A percentile compares a stretch with the other conserved stretches of the same genome.
Evolutionary conservation across 345 rosid species (phyloP).

Genomic region (Passiflora organensis): DNA sequence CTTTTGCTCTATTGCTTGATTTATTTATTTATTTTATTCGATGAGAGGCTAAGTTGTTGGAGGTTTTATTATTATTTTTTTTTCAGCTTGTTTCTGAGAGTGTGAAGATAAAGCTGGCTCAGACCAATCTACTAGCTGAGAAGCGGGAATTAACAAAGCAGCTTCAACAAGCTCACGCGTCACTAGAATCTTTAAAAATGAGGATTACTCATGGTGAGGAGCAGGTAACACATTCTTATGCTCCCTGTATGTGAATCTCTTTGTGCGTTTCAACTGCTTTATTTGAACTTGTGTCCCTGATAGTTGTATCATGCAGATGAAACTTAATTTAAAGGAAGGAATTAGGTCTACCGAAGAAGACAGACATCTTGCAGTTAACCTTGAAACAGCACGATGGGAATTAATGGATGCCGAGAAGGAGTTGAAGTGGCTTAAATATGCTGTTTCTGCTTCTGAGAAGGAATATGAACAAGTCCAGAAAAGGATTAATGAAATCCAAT

Average conservation of each 20-base stretch:
- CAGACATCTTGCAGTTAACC: slow-evolving; percentile 49
- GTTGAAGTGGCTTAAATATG: slow-evolving; percentile 74
- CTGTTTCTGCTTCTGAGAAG: slow-evolving; percentile 65
- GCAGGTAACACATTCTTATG: slow-evolving; percentile 42
- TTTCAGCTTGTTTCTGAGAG: slow-evolving; percentile 99
- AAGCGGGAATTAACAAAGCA: slow-evolving; percentile 68
- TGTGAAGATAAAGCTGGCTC: slow-evolving; percentile 80
- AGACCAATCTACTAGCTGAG: slow-evolving; percentile 60
- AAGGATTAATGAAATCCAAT: slow-evolving; percentile 45
- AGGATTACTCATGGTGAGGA: slow-evolving; percentile 67
- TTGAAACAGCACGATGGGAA: slow-evolving; percentile 73
- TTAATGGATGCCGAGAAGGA: slow-evolving; percentile 83
- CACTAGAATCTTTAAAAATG: slow-evolving; percentile 52
- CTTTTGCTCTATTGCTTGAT: slow-evolving; percentile 1
- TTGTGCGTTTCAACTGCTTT: background rate
- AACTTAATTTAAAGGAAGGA: slow-evolving; percentile 58
- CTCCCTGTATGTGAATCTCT: background rate
- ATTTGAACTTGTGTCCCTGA: background rate
- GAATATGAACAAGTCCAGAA: slow-evolving; percentile 70
- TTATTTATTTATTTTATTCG: background rate
- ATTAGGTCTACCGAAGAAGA: slow-evolving; percentile 61
- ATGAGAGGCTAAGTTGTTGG: background rate
- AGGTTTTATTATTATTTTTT: slow-evolving; percentile 19
- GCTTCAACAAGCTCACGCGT: slow-evolving; percentile 60
- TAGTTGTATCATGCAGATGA: slow-evolving; percentile 56